Conservation (phyloP, 1,284 basidiomycete species). For the Amylostereum chailletii region DNA sequence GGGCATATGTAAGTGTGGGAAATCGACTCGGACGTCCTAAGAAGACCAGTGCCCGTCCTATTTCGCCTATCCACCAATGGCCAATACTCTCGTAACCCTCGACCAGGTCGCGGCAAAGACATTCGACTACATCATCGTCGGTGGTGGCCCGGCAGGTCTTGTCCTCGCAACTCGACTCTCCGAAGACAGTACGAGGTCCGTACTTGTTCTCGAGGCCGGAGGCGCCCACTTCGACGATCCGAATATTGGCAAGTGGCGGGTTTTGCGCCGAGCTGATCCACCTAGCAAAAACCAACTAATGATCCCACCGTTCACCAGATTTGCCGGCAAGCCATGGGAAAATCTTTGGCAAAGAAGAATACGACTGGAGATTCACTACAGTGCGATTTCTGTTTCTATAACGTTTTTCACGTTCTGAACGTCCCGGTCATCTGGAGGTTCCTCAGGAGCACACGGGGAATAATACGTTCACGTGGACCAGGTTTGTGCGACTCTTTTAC, state of each 20-base stretch:
- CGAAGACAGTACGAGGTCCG: slow-evolving; percentile 17
- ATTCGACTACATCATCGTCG: slow-evolving; percentile 1
- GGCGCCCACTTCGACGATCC: slow-evolving; percentile 22
- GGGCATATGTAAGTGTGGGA: too few relatives aligned
- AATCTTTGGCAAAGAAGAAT: slow-evolving; percentile 15
- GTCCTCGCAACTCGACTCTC: slow-evolving; percentile 16
- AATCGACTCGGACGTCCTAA: too few relatives aligned
- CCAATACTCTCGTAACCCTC: not conserved
- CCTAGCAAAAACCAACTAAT: too few relatives aligned
- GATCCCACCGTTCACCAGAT: not conserved
- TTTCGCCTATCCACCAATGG: not conserved
- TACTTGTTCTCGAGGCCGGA: slow-evolving; percentile 32
- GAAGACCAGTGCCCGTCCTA: too few relatives aligned
- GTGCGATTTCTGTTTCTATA: slow-evolving; percentile 7
- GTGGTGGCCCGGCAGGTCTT: slow-evolving; percentile 15
- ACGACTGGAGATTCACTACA: slow-evolving; percentile 24
- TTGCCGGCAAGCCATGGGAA: slow-evolving; percentile 6
- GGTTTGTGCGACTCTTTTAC: slow-evolving; percentile 3
- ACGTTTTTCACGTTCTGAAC: not conserved
- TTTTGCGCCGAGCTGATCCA: too few relatives aligned
- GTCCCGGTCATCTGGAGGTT: not conserved
- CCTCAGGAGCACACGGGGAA: slow-evolving; percentile 13
- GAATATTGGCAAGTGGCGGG: too few relatives aligned
- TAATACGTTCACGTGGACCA: slow-evolving; percentile 11
- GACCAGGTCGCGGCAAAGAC: not conserved